phyloP scores from a whole-genome alignment of 2,329 filamentous ascomycete species.

The Neofusicoccum laricinum region DNA sequence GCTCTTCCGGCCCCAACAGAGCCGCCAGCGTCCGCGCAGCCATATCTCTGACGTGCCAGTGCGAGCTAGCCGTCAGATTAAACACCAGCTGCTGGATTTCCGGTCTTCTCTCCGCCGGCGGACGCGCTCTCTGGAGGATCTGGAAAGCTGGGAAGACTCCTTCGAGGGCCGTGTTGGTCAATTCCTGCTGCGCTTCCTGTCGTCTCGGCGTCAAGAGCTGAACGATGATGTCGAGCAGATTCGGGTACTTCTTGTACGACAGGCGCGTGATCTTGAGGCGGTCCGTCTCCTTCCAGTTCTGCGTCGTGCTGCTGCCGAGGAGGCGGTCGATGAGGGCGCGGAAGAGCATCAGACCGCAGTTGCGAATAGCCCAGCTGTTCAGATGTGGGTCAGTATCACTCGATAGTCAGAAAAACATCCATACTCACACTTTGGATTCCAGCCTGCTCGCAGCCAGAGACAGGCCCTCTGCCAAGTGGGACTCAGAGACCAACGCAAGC shows the following conservation, averaged over 20 bases:
- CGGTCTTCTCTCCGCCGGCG: constrained; percentile 56
- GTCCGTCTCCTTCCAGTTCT: constrained; percentile 55
- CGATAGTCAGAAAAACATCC: not conserved
- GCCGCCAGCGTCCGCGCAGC: constrained; percentile 65
- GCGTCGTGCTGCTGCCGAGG: constrained; percentile 20
- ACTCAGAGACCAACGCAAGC: constrained; percentile 69
- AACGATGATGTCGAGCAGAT: constrained; percentile 62
- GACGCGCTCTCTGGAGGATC: constrained; percentile 69
- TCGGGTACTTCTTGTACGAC: constrained; percentile 67
- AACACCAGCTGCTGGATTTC: constrained; percentile 59
- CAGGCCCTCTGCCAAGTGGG: constrained; percentile 69
- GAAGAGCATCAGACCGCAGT: constrained; percentile 86
- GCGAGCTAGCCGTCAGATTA: constrained; percentile 62
- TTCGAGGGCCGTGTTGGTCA: constrained; percentile 46
- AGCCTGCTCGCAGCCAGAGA: constrained; percentile 78
- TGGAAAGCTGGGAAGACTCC: constrained; percentile 82
- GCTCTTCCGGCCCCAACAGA: constrained; percentile 28
- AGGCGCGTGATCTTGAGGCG: constrained; percentile 51
- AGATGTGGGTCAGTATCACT: not conserved
- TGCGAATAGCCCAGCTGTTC: constrained; percentile 82
- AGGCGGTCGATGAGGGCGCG: constrained; percentile 78
- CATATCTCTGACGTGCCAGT: constrained; percentile 82
- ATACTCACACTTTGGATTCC: constrained; percentile 67
- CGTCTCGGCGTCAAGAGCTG: constrained; percentile 50
- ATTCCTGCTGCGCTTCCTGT: constrained; percentile 18